Percentiles rank a stretch among this genome's conserved stretches.
These are phyloP conservation scores for Pyrus bretschneideri DNA, from an alignment of 306 rosid genomes.

Conservation along the genomic window DNA sequence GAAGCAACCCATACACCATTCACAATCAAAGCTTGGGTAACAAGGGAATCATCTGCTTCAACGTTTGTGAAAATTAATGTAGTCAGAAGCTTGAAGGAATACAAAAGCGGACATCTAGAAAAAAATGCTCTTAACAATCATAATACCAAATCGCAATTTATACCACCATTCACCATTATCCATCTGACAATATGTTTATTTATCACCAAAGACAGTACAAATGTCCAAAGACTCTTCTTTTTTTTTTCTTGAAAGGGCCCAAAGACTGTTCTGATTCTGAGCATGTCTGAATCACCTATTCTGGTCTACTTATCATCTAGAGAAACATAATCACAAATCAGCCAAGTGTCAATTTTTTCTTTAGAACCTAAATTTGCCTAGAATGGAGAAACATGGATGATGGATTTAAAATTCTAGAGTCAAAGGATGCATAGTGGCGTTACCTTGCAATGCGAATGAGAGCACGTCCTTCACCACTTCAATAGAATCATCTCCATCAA, in stretches of 20 bases:
- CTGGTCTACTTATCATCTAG: neutral
- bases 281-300: neutral
- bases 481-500: constrained; percentile 31
- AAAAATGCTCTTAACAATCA: neutral
- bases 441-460: constrained; percentile 30
- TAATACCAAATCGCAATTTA: neutral
- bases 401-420: neutral
- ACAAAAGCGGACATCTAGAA: neutral
- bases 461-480: constrained; percentile 34
- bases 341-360: neutral
- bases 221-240: neutral
- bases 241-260: too few relatives aligned
- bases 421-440: constrained; percentile 4
- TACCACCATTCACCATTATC: neutral
- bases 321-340: neutral
- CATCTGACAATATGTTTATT: neutral
- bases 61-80: neutral
- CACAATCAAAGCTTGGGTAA: neutral
- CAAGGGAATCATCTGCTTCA: neutral
- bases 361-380: neutral
- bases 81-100: neutral
- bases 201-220: neutral
- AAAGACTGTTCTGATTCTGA: neutral
- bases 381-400: neutral
- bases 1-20: neutral